Evolutionary conservation across 495 filamentous ascomycete species (phyloP), one percentile per base, ranked within the genome.

Genomic region (Aspergillus campestris): DNA sequence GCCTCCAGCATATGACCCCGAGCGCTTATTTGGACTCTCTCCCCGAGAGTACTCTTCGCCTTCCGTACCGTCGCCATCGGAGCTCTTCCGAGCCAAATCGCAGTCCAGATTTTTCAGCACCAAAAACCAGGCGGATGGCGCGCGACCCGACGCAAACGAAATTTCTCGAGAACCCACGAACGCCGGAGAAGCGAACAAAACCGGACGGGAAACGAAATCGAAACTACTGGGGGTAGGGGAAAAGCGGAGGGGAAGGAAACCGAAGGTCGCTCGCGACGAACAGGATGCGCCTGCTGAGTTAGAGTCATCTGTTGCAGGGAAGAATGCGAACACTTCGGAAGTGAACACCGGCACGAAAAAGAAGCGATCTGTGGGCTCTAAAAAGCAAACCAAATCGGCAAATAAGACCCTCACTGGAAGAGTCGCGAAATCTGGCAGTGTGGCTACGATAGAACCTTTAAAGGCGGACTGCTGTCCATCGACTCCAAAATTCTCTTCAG

Each of bases 391-490:
- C 18, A 62, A 54, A 15, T 4, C 50, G 3, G 56, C 50, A 11
- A 67, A 69, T 34, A 62, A 63, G 46, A 67, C 46, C n/a, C 39
- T 72, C 34, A 40, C 55, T 27, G 66, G 67, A 27, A 65, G 60
- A 40, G 52, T 68, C 15, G 60, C 53, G 15, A 71, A 71, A 40
- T 34, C 55, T 6, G 44, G 51, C n/a, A 54, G 15, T 40, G 49
- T 36, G 11, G 40, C 50, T 30, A 7, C 41, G 6, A 57, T 57
- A 38, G 42, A 55, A 24, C 3, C 43, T 31, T 40, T 18, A 11
- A 41, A 56, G 37, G 59, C 57, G 29, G 36, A 40, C 5, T 33
- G 38, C 12, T 13, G 13, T 8, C 13, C 34, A 4, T 32, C 36
- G 8, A 41, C 39, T 3, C 30, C 45, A 8, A 49, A 45, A 14